Evolutionary conservation across 176 grass and related monocot genomes (phyloP), one percentile per base, ranked within the genome.

Genomic region (Eremochloa ophiuroides): DNA sequence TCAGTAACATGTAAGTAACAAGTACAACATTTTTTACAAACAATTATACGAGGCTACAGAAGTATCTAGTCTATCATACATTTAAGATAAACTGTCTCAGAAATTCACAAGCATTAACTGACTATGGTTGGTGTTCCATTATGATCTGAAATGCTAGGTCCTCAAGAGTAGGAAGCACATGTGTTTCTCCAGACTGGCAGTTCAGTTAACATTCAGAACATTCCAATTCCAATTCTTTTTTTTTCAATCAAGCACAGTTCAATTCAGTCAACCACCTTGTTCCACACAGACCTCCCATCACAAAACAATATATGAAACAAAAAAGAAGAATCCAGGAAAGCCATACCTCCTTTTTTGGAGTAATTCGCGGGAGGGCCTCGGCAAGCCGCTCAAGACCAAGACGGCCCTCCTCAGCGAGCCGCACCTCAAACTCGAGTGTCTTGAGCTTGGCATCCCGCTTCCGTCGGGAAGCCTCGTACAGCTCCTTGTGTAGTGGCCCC

Each of bases 401-500:
- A 34, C 37, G 35, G 46, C 38, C 67, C 81, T 87, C 82, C 87
- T 91, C 78, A 0, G 81, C 84, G 13, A 91, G 77, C 27, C 85
- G 55, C 39, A 83, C 69, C 56, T 94, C 89, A 10, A 91, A 88
- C 23, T 83, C 78, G 9, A 91, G 65, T 30, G 33, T 69, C 33
- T 75, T 84, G 27, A 89, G 76, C 84, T n/a, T 94, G 12, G 70
- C 42, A 31, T 94, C 81, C 22, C 80, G 84, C 59, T 47, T 82
- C 77, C 80, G 79, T 13, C 33, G 51, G 40, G 92, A 94, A 0
- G 82, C 89, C 68, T 80, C 56, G 30, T 91, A 77, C 35, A 91
- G 56, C 55, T 89, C 74, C 79, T 72, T 87, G 72, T 91, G 89
- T 40, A 82, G n/a, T 33, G 89, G 89, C 64, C 74, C 34, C 61